Percentiles rank a stretch among this genome's conserved stretches.
phyloP scores from a whole-genome alignment of 2,329 filamentous ascomycete species.

The Blastomyces parvus region DNA sequence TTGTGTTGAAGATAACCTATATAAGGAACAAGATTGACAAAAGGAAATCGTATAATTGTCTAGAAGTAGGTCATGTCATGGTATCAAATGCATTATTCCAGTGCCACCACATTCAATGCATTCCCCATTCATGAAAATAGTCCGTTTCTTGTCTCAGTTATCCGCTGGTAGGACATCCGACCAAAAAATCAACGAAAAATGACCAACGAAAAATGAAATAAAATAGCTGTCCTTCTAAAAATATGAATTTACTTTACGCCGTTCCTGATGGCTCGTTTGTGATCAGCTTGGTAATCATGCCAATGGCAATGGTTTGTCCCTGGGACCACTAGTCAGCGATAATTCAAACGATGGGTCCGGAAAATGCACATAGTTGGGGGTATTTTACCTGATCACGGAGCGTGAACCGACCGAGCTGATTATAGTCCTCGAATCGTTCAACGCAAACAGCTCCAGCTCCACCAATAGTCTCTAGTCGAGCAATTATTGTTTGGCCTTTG shows the following conservation, averaged over 20 bases:
- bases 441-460: slow-evolving; percentile 82
- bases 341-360: not conserved
- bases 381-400: slow-evolving; percentile 68
- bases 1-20: slow-evolving; percentile 1
- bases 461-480: slow-evolving; percentile 76
- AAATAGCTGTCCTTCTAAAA: not conserved
- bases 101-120: not conserved
- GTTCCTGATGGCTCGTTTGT: slow-evolving; percentile 26
- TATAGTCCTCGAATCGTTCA: slow-evolving; percentile 91
- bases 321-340: slow-evolving; percentile 34
- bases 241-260: not conserved
- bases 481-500: slow-evolving; percentile 74
- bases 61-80: slow-evolving; percentile 2
- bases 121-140: slow-evolving; percentile 4
- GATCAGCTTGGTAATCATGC: slow-evolving; percentile 92
- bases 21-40: not conserved
- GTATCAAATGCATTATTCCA: slow-evolving; percentile 4
- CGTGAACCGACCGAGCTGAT: slow-evolving; percentile 85
- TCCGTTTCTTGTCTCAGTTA: not conserved
- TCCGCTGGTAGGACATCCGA: not conserved
- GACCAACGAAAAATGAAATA: not conserved
- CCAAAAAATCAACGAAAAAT: not conserved
- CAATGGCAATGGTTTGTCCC: slow-evolving; percentile 98
- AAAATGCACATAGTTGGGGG: slow-evolving; percentile 16
- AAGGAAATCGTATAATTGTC: slow-evolving; percentile 1